Conservation (phyloP, 768 basidiomycete genomes). For the Kwoniella dejecticola region DNA sequence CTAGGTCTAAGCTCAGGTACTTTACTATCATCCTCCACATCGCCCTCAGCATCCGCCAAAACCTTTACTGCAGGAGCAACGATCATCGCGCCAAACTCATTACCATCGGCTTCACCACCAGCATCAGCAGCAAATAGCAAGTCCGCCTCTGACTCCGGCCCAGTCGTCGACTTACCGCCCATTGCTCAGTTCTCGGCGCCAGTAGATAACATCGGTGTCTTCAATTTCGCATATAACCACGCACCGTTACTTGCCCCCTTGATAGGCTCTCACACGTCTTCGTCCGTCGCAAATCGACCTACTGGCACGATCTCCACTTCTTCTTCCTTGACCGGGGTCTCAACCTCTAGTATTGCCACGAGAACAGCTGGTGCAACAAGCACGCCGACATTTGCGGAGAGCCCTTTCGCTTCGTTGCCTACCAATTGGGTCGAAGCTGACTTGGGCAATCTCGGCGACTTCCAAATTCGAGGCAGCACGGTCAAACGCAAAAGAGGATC, state of each 20-base stretch:
- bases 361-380: neutral
- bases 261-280: constrained; percentile 11
- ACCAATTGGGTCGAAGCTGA: neutral
- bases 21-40: neutral
- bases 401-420: neutral
- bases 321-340: neutral
- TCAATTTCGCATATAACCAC: constrained; percentile 4
- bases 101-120: neutral
- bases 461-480: constrained; percentile 3
- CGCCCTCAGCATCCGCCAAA: constrained; percentile 2
- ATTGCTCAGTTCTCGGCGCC: neutral
- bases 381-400: neutral
- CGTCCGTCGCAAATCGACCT: neutral
- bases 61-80: constrained; percentile 10
- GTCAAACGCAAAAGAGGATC: too few relatives aligned
- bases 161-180: neutral
- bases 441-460: neutral
- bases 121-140: neutral
- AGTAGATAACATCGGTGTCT: constrained; percentile 3
- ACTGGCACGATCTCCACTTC: constrained; percentile 9
- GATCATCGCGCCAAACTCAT: constrained; percentile 1
- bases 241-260: constrained; percentile 9
- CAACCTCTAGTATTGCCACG: neutral
- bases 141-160: neutral
- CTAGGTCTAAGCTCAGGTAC: neutral